Evolutionary conservation across 345 rosid species (phyloP), one percentile per base, ranked within the genome.

Genomic region (Streptanthus diversifolius): DNA sequence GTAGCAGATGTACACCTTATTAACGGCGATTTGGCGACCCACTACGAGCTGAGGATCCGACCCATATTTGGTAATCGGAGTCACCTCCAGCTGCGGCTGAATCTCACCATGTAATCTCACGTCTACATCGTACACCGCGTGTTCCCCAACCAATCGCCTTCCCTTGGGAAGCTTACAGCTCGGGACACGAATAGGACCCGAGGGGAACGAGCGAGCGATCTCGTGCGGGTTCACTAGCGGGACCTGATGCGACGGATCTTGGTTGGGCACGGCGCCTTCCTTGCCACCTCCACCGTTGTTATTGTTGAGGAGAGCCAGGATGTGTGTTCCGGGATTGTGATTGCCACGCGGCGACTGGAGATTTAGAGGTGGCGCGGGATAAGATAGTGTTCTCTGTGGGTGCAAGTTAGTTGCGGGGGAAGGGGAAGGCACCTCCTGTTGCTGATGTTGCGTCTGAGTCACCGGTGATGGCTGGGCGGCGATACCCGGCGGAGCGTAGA

Each of bases 11-110:
- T 93, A 93, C 11, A 79, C 75, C 79, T 79, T 79, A 64, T 89
- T 93, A 22, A 91, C 97, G 7, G 99, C 97, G 67, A 93, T 89
- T 76, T 91, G 97, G 3, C 93, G 78, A 9, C 99, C 99, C 19
- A 93, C 74, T 1, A 85, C 80, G 7, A 88, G 95, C 77, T 83
- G 90, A 39, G 97, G 96, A 70, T 95, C 97, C 45, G 96, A 91
- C 5, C 75, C 83, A 74, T 95, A 95, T 75, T 87, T 91, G 3
- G 99, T 95, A 62, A 95, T 95, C 25, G 99, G 97, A 64, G 89
- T 88, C 37, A 84, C 95, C 83, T 55, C 99, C 3, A 95, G 96
- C 83, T 88, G 89, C 3, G 95, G 91, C 78, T 88, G 93, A 57
- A 74, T 75, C 83, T 87, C 95, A 8, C 92, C 97, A 2, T 76